Percentiles rank a stretch among this genome's conserved stretches.
These are phyloP conservation scores for Earliella scabrosa DNA, from an alignment of 1,284 basidiomycete species.

Conservation along the genomic window DNA sequence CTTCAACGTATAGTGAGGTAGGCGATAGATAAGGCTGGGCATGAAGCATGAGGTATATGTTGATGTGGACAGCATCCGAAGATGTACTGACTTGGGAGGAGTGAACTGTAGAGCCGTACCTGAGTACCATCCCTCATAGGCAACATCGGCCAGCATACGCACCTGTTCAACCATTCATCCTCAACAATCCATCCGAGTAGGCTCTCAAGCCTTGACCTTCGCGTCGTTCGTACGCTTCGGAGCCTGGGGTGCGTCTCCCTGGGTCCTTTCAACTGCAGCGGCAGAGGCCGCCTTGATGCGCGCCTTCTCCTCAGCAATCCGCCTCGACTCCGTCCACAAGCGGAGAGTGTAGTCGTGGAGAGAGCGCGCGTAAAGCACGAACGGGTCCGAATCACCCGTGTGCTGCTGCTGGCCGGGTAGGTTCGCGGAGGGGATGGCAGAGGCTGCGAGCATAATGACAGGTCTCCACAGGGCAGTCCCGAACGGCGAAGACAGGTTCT, in stretches of 20 bases:
- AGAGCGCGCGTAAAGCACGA: conserved; percentile 61
- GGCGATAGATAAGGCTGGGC: neutral
- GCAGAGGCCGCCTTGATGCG: conserved; percentile 31
- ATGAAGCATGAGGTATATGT: neutral
- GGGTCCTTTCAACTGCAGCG: conserved; percentile 14
- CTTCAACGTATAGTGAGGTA: neutral
- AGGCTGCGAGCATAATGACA: conserved; percentile 26
- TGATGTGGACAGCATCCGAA: neutral
- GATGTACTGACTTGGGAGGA: neutral
- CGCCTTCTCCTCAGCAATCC: conserved; percentile 57
- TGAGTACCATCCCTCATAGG: too few species aligned
- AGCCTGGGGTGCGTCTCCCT: conserved; percentile 15
- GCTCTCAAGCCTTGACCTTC: conserved; percentile 9
- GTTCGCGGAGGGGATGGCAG: conserved; percentile 2
- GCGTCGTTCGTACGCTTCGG: conserved; percentile 16
- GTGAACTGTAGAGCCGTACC: too few species aligned
- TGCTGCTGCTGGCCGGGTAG: conserved; percentile 9
- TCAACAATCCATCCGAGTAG: neutral
- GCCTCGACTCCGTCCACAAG: conserved; percentile 70
- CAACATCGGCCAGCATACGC: neutral
- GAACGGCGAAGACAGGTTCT: too few species aligned
- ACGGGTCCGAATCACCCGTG: conserved; percentile 30
- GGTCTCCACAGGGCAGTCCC: neutral
- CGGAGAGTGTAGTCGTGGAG: conserved; percentile 70
- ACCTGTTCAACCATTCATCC: neutral